phyloP scores from a whole-genome alignment of 2,329 filamentous ascomycete species.

The Cladophialophora psammophila region DNA sequence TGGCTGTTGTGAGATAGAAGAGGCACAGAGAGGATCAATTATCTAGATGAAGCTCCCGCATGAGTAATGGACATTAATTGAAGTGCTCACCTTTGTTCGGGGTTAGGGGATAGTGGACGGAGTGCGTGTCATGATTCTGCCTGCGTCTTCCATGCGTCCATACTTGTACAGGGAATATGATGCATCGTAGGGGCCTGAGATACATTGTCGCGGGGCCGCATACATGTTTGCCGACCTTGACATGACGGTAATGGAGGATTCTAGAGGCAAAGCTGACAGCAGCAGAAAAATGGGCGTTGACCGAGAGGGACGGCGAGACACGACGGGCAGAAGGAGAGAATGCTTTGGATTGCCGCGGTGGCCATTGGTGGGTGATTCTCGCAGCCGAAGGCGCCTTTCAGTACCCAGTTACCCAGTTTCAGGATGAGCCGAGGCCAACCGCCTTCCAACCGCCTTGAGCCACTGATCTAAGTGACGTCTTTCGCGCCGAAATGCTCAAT shows the following conservation, averaged over 20 bases:
- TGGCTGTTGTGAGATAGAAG: background rate
- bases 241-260: background rate
- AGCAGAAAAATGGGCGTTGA: background rate
- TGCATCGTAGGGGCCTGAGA: background rate
- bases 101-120: constrained; percentile 4
- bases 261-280: constrained; percentile 1
- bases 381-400: constrained; percentile 12
- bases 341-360: constrained; percentile 21
- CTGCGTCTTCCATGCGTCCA: background rate
- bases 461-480: constrained; percentile 8
- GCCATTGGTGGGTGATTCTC: constrained; percentile 32
- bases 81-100: constrained; percentile 9
- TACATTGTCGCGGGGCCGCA: constrained; percentile 1
- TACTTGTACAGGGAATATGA: background rate
- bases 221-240: background rate
- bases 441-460: background rate
- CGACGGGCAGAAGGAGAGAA: background rate
- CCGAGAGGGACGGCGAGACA: no score
- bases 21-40: background rate
- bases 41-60: background rate
- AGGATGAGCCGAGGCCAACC: constrained; percentile 25
- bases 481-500: constrained; percentile 12
- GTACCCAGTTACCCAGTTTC: no score
- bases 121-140: constrained; percentile 13
- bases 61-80: background rate